Evolutionary conservation across 176 grass and related monocot genomes (phyloP), one percentile per base, ranked within the genome.

Genomic region (Tuctoria greenei): DNA sequence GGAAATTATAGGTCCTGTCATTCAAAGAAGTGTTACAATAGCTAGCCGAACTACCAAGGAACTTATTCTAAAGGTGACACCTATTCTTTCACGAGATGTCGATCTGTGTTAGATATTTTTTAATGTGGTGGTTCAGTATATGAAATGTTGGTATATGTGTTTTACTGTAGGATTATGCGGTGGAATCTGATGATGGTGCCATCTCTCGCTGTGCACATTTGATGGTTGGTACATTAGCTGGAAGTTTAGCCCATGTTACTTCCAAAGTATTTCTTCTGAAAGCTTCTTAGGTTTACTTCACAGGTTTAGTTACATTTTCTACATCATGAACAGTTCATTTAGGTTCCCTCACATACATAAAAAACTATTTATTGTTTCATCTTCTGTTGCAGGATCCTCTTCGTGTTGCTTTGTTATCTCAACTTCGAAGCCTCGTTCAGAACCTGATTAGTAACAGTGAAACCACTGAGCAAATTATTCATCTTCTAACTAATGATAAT

Each of bases 241-340:
- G 95, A 82, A 97, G 95, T 85, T 80, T 97, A 75, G 95, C 95
- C 41, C 95, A 97, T 86, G 95, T 97, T 71, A 97, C 95, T 86
- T 97, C 88, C 72, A 97, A 97, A 91, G 95, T 93, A 83, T 13
- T 72, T 73, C 20, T 71, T 63, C 69, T 55, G 35, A 69, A 58
- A 21, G 10, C 45, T 69, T 71, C 15, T 20, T 31, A 35, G 1
- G 61, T 67, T 66, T 61, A 27, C 25, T 74, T 65, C 13, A 0
- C 36, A 51, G 36, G 11, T 65, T 49, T 75, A 42, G 21, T 67
- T 65, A 4, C 20, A 71, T 71, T 43, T 64, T 81, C 70, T 66
- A 63, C 51, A 44, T 47, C 54, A 61, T 79, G 58, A 75, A n/a
- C 55, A 59, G 17, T 31, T 37, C 23, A 26, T 79, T 66, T 51